phyloP scores from a whole-genome alignment of 2,329 filamentous ascomycete species.

The Fusarium sp. region DNA sequence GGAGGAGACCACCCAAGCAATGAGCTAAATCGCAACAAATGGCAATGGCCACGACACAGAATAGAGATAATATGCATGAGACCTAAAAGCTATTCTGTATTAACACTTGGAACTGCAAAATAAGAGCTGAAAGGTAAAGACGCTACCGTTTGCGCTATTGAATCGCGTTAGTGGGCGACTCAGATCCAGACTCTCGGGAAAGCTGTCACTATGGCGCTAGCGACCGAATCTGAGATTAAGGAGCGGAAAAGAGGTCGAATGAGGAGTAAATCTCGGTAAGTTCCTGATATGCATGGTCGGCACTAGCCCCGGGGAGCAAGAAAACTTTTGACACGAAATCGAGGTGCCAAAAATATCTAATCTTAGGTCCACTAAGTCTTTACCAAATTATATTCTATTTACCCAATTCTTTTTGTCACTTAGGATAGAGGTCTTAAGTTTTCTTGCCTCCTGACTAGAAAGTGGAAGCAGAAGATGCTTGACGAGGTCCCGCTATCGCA shows the following conservation, averaged over 20 bases:
- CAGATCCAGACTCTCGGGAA: neutral
- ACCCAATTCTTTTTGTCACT: neutral
- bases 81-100: fast-evolving
- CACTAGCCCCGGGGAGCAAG: neutral
- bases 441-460: neutral
- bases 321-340: neutral
- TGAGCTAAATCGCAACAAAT: neutral
- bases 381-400: fast-evolving
- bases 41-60: neutral
- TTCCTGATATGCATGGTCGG: neutral
- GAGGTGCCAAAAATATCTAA: neutral
- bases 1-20: neutral
- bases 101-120: neutral
- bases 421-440: neutral
- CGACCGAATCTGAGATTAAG: neutral
- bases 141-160: conserved; percentile 12
- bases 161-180: neutral
- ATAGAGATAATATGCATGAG: fast-evolving
- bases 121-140: neutral
- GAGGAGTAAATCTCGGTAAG: neutral
- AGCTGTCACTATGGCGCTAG: neutral
- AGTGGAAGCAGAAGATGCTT: neutral
- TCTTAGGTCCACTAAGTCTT: fast-evolving
- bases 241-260: neutral
- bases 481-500: neutral